Base-by-base conservation (phyloP, 768 basidiomycete genomes). In the Tricholomella constricta region DNA sequence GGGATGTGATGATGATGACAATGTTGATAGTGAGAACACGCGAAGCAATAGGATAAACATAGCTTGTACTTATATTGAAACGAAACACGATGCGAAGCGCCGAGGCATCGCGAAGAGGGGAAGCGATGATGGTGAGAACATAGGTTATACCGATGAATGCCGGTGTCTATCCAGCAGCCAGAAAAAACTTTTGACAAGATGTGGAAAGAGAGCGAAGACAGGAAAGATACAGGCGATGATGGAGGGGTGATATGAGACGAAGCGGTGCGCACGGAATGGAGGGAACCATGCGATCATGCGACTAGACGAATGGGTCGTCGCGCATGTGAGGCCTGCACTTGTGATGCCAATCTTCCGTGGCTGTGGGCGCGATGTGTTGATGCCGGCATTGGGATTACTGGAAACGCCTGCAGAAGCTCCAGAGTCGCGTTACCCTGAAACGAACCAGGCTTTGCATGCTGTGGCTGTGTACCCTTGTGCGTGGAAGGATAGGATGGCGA, bases 331-430 rank as follows among this genome's bases (percentile, higher is more conserved):
- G 46, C 17, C 14, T 54, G 59, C 17, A 51, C 47, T 37, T 56
- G 51, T 43, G 55, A 57, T 50, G 57, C 50, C 35, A 57, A 34
- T 34, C 35, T 43, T 12, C 41, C 49, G 46, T 63, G 56, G 38
- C 50, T 52, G 34, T 64, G 63, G 61, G 54, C 45, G 62, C 65
- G 59, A 38, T 58, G 60, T 20, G 57, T 34, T 9, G 53, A 42
- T 25, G 51, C 35, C n/a, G 72, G 63, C 32, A 72, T 50, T 11
- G 80, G 78, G 55, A 82, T 58, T 27, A 54, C 61, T 23, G 80
- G 80, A 45, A 82, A 82, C 14, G 78, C 68, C 44, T 73, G 70
- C 23, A 81, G 70, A 3, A 81, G 57, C 1, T 82, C 80, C 60
- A 75, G 59, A 12, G 73, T 73, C 29, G 71, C 63, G 38, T 73